Conservation (phyloP, 208 protist species). For the Angomonas deanei region DNA sequence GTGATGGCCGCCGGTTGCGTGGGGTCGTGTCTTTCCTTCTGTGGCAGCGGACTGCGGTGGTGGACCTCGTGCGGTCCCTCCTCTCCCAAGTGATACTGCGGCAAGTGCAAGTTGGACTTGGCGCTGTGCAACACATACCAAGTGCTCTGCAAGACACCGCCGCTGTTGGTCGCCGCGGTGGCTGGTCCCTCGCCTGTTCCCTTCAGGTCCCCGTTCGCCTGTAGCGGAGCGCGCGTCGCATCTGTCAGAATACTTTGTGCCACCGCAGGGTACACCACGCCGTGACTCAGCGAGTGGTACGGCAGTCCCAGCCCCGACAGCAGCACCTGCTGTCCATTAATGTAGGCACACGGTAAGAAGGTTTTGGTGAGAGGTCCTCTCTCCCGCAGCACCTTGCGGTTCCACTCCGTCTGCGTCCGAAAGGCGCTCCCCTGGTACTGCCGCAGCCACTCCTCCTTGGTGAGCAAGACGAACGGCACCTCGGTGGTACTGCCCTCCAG, state of each 20-base stretch:
- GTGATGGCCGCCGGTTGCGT: background rate
- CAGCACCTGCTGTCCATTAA: conserved; percentile 24
- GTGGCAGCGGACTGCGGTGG: background rate
- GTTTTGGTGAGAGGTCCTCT: background rate
- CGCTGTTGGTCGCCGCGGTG: background rate
- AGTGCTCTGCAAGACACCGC: conserved; percentile 5
- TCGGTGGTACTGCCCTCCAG: conserved; percentile 28
- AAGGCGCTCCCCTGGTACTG: conserved; percentile 8
- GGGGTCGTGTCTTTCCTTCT: background rate
- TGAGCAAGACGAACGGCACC: conserved; percentile 57
- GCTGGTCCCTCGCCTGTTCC: background rate
- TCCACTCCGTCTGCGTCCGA: background rate
- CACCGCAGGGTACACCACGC: conserved; percentile 28
- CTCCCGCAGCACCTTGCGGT: background rate
- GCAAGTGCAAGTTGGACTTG: conserved; percentile 9
- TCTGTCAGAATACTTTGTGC: background rate
- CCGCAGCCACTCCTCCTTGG: conserved; percentile 56
- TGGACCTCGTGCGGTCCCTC: background rate
- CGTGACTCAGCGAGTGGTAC: conserved; percentile 13
- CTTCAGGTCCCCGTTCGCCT: background rate
- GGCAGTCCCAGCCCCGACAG: conserved; percentile 42
- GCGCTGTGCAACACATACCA: conserved; percentile 48
- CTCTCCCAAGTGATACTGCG: background rate
- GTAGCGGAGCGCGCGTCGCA: too few species aligned
- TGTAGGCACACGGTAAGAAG: conserved; percentile 8